These are phyloP conservation scores for Gentiana straminea DNA, from an alignment of 257 asterid species.

Conservation along the genomic window DNA sequence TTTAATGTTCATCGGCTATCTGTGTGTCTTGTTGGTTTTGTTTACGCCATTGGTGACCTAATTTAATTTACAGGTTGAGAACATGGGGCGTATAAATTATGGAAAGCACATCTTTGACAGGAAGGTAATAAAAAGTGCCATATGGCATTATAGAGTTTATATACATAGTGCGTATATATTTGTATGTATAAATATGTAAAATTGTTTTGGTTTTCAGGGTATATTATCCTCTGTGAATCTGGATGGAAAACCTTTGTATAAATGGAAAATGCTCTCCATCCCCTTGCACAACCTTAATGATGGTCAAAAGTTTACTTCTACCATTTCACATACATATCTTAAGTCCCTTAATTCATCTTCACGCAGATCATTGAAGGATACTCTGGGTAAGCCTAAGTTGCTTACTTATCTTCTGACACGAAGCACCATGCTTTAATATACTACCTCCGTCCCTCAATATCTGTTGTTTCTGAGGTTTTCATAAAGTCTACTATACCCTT, in stretches of 20 bases:
- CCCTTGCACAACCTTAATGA: conserved; percentile 54
- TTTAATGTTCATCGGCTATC: background rate
- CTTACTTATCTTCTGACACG: background rate
- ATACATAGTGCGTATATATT: too few relatives aligned
- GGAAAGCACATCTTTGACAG: conserved; percentile 66
- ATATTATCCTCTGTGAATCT: conserved; percentile 69
- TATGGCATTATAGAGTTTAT: background rate
- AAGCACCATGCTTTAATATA: background rate
- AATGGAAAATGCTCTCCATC: conserved; percentile 74
- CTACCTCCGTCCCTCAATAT: too few relatives aligned
- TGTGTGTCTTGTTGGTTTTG: conserved; percentile 9
- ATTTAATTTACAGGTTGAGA: conserved; percentile 50
- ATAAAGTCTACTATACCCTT: too few relatives aligned
- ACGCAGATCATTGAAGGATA: conserved; percentile 14
- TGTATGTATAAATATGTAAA: too few relatives aligned
- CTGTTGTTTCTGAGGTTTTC: too few relatives aligned
- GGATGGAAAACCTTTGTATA: conserved; percentile 42
- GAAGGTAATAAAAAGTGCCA: conserved; percentile 39
- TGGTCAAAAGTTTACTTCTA: conserved; percentile 24
- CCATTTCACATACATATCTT: conserved; percentile 19
- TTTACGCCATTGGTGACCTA: conserved; percentile 4
- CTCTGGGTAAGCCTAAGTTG: conserved; percentile 27
- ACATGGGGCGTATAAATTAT: conserved; percentile 93
- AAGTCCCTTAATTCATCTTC: conserved; percentile 16
- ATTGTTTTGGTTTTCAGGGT: conserved; percentile 49